Evolutionary conservation across 805 yeast genomes (phyloP), one percentile per base, ranked within the genome.

Genomic region (Ogataea salicorniae): DNA sequence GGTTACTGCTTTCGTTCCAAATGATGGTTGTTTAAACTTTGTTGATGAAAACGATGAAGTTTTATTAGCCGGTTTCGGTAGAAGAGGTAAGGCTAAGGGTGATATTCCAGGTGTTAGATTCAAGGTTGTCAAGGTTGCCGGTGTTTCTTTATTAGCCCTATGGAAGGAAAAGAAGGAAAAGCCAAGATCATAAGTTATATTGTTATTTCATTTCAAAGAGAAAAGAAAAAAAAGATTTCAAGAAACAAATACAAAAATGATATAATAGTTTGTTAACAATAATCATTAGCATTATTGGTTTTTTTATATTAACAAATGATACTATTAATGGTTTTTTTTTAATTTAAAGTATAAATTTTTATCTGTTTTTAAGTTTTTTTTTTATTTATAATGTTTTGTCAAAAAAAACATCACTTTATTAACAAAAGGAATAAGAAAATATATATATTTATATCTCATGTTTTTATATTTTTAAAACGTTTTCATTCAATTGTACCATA

Each of bases 51-150:
- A 94, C 84, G 99, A 94, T 81, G 98, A 94, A 79, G 99, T 94
- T 68, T 82, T 94, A 71, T 83, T 94, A 69, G 98, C 99, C 71
- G 99, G 99, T 84, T 94, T 94, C 90, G 99, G 99, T 89, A 90
- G 98, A 83, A 94, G 96, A 85, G 99, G 99, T 83, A 94, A 94
- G 85, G 99, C 99, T 77, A 94, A 94, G 95, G 99, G 99, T 84
- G 99, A 94, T 91, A 92, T 94, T 73, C 99, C 99, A 77, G 99
- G 99, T 89, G 99, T 94, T 74, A 94, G 99, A 87, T 94, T 94
- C 90, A 94, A 94, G 88, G 99, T 94, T 75, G 99, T 94, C 75
- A 94, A 94, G 84, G 99, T 94, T 68, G 88, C 99, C 68, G 99
- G 99, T 87, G 99, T 95, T 71, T 94, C 99, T 68, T 84, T 94